Evolutionary conservation across 768 basidiomycete genomes (phyloP), one percentile per base, ranked within the genome.

Genomic region (Sporobolomyces phaffii): DNA sequence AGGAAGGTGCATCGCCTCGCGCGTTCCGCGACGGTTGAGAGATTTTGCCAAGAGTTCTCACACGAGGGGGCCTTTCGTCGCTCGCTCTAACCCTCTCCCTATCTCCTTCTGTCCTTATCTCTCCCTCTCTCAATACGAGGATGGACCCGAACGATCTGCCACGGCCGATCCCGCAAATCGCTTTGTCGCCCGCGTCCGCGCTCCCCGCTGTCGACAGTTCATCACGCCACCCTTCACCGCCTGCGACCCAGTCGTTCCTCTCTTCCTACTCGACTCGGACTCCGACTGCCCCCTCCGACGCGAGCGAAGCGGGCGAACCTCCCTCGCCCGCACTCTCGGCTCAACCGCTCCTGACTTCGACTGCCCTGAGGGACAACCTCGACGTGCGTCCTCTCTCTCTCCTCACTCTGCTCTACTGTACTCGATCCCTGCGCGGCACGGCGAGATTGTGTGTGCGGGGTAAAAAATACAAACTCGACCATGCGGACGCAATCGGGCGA

Each of bases 321-420:
- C 60, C 65, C 13, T 51, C 48, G 5, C 60, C 60, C 7, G 49
- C 53, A 9, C 65, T 33, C 52, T 66, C 65, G 45, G 11, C 29
- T n/a, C 33, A 61, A 9, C 65, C 60, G 1, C 34, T 66, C 29
- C 26, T 66, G 45, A 61, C 45, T 38, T 48, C 62, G n/a, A 64
- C 62, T 17, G 9, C 38, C 28, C 47, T 70, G 2, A 26, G 69
- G 17, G 57, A 62, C 61, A 70, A 70, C 64, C 17, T 41, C 51
- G 69, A 70, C 51, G 69, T 70, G 52, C 60, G 69, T 60, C 20
- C 17, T 1, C 10, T 15, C 28, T 22, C 41, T 22, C 18, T 43
- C 48, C 24, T 24, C 10, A 11, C 17, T 43, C 44, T 38, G 22
- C 8, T 31, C 8, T 31, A n/a, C n/a, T n/a, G n/a, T n/a, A n/a